phyloP scores from a whole-genome alignment of 345 rosid species.

The Noccaea caerulescens region DNA sequence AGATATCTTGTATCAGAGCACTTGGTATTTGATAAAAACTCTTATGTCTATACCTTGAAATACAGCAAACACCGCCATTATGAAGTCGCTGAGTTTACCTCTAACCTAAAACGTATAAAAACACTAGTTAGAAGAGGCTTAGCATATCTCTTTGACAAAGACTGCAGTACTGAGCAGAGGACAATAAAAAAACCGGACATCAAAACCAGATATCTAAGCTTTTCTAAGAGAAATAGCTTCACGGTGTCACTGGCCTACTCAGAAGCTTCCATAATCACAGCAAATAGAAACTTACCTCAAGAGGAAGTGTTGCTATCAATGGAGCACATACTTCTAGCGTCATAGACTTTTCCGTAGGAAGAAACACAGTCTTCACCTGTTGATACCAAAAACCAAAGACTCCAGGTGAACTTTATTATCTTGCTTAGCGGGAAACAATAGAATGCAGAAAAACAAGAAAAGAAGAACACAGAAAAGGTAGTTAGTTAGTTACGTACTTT shows the following conservation, averaged over 20 bases:
- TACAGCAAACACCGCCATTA: conserved; percentile 73
- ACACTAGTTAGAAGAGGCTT: conserved; percentile 11
- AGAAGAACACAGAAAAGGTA: neutral
- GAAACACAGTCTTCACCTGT: conserved; percentile 83
- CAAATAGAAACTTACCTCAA: conserved; percentile 61
- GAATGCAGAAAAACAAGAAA: conserved; percentile 14
- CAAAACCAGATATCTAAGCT: neutral
- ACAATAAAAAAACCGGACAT: neutral
- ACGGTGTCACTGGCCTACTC: conserved; percentile 3
- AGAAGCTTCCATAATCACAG: conserved; percentile 3
- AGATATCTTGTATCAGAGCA: conserved; percentile 5
- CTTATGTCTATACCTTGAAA: conserved; percentile 90
- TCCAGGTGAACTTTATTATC: neutral
- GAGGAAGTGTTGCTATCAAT: conserved; percentile 90
- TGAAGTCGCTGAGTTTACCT: conserved; percentile 74
- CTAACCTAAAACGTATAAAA: conserved; percentile 51
- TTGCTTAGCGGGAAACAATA: neutral
- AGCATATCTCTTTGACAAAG: conserved; percentile 2
- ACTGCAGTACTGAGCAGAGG: neutral
- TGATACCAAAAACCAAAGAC: conserved; percentile 15
- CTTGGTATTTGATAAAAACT: conserved; percentile 16
- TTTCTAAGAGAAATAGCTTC: neutral
- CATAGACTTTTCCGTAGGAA: conserved; percentile 76
- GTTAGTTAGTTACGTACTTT: conserved; percentile 55
- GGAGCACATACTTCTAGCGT: conserved; percentile 83